These are phyloP conservation scores for Leishmania braziliensis DNA, from an alignment of 208 protist species.

Conservation along the genomic window DNA sequence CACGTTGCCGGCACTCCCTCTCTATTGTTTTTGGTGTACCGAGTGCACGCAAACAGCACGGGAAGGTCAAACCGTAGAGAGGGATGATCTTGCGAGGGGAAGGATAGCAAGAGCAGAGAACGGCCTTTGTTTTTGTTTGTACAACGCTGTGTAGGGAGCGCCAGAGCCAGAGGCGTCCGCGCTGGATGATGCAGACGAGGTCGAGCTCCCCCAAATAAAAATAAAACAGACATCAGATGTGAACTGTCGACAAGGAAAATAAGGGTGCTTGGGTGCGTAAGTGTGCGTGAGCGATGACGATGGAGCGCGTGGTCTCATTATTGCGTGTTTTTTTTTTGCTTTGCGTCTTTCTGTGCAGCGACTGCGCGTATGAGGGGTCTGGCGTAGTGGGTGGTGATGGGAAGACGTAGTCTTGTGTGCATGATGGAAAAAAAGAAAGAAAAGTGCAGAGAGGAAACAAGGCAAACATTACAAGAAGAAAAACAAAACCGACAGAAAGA, in stretches of 20 bases:
- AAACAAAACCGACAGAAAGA: not conserved
- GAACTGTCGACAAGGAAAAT: not conserved
- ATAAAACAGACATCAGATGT: not conserved
- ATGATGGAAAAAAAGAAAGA: not conserved
- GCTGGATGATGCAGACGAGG: not conserved
- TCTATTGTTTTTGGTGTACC: not conserved
- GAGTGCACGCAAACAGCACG: no score
- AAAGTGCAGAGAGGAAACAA: not conserved
- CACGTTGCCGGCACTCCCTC: not conserved
- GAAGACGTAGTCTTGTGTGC: not conserved
- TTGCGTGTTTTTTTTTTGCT: not conserved
- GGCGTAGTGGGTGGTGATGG: not conserved
- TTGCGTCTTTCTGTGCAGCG: not conserved
- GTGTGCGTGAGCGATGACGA: not conserved
- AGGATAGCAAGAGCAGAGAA: not conserved
- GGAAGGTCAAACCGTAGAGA: not conserved
- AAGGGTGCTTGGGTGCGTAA: not conserved
- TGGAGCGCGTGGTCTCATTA: not conserved
- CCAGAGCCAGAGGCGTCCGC: not conserved
- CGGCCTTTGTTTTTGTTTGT: not conserved
- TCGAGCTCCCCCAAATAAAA: not conserved
- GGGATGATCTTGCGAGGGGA: not conserved
- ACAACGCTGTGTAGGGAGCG: not conserved
- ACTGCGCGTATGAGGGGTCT: not conserved
- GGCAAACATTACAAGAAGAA: not conserved